Evolutionary conservation across 179 eudicot species (phyloP).

Genomic region (Heliamphora pulchella): DNA sequence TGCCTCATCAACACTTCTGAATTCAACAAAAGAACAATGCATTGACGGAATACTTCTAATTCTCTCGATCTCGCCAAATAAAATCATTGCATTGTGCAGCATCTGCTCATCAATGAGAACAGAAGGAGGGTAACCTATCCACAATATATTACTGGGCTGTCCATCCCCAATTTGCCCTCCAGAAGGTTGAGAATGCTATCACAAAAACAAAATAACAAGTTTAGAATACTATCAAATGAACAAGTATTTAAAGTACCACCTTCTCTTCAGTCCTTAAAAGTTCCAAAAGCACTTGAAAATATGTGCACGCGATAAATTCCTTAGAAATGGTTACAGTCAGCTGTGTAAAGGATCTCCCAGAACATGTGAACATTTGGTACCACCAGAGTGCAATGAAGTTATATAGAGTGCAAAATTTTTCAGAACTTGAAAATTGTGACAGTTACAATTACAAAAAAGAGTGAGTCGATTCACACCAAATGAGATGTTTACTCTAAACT

Average conservation of each 20-base stretch:
- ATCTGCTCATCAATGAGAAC: constrained; percentile 38
- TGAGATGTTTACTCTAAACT: too few species aligned
- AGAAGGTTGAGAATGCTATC: constrained; percentile 45
- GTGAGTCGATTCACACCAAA: too few species aligned
- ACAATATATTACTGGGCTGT: constrained; percentile 29
- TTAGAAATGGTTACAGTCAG: background rate
- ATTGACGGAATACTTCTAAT: constrained; percentile 28
- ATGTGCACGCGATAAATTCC: background rate
- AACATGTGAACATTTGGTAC: background rate
- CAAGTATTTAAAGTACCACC: background rate
- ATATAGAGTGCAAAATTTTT: background rate
- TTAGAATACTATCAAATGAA: background rate
- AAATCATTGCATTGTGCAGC: constrained; percentile 50
- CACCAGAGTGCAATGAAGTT: background rate
- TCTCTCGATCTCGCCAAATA: constrained; percentile 49
- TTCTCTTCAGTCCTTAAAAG: background rate
- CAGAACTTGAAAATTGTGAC: too few species aligned
- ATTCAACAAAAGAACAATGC: constrained; percentile 36
- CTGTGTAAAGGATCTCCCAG: background rate
- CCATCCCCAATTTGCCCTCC: constrained; percentile 40
- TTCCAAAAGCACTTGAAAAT: background rate
- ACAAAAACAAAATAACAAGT: constrained; percentile 10
- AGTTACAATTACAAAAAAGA: too few species aligned
- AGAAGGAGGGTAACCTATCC: constrained; percentile 36
- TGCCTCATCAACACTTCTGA: constrained; percentile 50